These are phyloP conservation scores for Penicillium malachiteum DNA, from an alignment of 495 filamentous ascomycete genomes.

Conservation along the genomic window DNA sequence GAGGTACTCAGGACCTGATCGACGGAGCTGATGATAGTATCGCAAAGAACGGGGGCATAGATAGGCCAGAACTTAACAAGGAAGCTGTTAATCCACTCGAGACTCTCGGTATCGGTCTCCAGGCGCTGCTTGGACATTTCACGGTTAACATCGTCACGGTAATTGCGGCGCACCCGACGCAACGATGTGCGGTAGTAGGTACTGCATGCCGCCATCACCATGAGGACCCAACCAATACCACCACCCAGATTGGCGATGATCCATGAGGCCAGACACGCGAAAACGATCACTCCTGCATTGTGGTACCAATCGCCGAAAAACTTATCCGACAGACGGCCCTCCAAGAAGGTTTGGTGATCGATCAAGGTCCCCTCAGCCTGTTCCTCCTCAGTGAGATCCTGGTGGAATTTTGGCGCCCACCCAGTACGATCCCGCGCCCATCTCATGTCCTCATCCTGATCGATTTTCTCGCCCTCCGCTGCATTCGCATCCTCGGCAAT, in stretches of 20 bases:
- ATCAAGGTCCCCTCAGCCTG: slow-evolving; percentile 65
- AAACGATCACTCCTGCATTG: slow-evolving; percentile 87
- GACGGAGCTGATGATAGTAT: slow-evolving; percentile 87
- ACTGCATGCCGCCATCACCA: slow-evolving; percentile 86
- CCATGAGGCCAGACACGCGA: slow-evolving; percentile 91
- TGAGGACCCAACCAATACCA: slow-evolving; percentile 87
- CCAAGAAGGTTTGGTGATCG: slow-evolving; percentile 86
- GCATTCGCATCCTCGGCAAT: slow-evolving; percentile 44
- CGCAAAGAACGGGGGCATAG: slow-evolving; percentile 87
- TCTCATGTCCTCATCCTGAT: slow-evolving; percentile 56
- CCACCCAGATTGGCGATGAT: slow-evolving; percentile 83
- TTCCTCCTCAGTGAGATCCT: slow-evolving; percentile 47
- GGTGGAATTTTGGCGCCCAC: slow-evolving; percentile 83
- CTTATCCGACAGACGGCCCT: slow-evolving; percentile 79
- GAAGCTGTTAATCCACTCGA: slow-evolving; percentile 99
- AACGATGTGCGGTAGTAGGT: slow-evolving; percentile 98
- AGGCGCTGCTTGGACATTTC: slow-evolving; percentile 86
- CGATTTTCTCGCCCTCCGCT: slow-evolving; percentile 43
- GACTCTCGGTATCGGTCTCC: slow-evolving; percentile 87
- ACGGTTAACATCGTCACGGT: slow-evolving; percentile 90
- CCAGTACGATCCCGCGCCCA: slow-evolving; percentile 73
- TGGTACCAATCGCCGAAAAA: slow-evolving; percentile 99
- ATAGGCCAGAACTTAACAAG: slow-evolving; percentile 99
- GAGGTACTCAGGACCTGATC: slow-evolving; percentile 92
- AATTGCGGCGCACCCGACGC: slow-evolving; percentile 90